phyloP scores from a whole-genome alignment of 768 basidiomycete species.

The Dacryopinax spathularia region DNA sequence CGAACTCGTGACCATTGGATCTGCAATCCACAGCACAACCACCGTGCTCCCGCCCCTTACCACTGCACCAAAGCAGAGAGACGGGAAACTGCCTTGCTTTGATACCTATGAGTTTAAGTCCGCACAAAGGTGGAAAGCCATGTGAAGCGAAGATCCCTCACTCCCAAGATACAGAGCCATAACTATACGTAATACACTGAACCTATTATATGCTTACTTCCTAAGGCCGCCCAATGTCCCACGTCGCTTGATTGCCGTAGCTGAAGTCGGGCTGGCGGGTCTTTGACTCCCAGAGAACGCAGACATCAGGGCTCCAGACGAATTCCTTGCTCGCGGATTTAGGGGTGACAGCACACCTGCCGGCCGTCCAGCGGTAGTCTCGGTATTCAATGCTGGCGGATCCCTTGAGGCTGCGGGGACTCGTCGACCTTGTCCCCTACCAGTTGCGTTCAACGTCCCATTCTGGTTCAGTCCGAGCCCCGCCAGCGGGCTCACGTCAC shows the following conservation, averaged over 20 bases:
- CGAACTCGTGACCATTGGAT: conserved; percentile 10
- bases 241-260: background rate
- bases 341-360: background rate
- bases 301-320: background rate
- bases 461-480: background rate
- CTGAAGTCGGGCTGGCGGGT: background rate
- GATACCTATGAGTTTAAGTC: no score
- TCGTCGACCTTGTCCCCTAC: background rate
- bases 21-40: conserved; percentile 12
- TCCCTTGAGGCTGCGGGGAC: background rate
- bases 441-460: background rate
- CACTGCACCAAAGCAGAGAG: background rate
- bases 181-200: background rate
- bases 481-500: conserved; percentile 28
- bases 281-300: background rate
- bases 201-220: background rate
- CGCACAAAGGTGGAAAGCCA: no score
- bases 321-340: background rate
- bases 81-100: no score
- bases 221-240: background rate
- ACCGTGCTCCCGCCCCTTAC: conserved; percentile 10
- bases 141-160: no score
- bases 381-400: background rate
- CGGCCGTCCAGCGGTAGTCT: background rate
- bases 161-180: no score